These are phyloP conservation scores for Benincasa hispida DNA, from an alignment of 306 rosid species.

Conservation along the genomic window DNA sequence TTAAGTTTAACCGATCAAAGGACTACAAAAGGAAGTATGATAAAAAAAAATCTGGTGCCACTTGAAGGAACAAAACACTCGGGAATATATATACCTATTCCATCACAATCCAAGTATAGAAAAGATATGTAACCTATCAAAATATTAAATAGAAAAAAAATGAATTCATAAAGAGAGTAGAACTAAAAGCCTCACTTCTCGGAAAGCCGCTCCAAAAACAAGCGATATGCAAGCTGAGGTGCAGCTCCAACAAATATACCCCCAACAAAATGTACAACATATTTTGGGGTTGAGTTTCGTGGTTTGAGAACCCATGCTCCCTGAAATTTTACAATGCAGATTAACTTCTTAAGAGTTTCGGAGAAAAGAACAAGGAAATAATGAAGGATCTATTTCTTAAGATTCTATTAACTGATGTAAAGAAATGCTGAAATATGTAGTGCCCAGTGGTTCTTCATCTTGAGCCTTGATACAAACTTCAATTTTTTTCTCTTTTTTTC, in stretches of 20 bases:
- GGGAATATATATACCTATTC: neutral
- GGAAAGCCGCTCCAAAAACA: slow-evolving; percentile 84
- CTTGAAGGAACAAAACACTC: neutral
- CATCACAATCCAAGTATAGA: neutral
- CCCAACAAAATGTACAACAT: slow-evolving; percentile 81
- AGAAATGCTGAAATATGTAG: neutral
- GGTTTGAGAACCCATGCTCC: slow-evolving; percentile 98
- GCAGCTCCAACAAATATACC: slow-evolving; percentile 98
- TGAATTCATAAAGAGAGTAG: neutral
- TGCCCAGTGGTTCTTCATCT: neutral
- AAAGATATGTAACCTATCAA: neutral
- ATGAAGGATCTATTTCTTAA: neutral
- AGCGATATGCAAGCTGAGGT: slow-evolving; percentile 90
- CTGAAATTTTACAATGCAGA: slow-evolving; percentile 26
- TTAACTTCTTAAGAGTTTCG: neutral
- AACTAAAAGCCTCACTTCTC: slow-evolving; percentile 41
- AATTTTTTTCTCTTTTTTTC: no score
- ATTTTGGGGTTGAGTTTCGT: slow-evolving; percentile 45
- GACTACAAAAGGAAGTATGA: neutral
- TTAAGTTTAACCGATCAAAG: neutral
- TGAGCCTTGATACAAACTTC: neutral
- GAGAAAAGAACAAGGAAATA: slow-evolving; percentile 2
- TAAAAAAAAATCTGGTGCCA: neutral
- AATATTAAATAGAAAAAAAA: neutral
- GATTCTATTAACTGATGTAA: neutral